phyloP scores from a whole-genome alignment of 495 filamentous ascomycete species.

The Tuber indicum region DNA sequence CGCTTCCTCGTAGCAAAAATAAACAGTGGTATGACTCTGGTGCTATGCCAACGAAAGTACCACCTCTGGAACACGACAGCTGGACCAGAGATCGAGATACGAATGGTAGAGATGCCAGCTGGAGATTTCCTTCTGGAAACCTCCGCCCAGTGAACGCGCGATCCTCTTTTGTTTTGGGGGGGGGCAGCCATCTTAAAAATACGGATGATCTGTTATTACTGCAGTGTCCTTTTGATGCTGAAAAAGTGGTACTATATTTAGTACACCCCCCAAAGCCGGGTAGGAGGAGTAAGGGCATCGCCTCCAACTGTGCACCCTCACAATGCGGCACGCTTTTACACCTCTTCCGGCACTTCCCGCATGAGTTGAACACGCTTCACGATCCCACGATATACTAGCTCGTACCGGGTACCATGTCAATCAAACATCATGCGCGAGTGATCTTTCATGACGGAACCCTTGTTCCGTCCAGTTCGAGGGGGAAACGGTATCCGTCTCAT shows the following conservation, averaged over 20 bases:
- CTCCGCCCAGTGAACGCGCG: neutral
- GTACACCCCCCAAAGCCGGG: neutral
- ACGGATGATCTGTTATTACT: neutral
- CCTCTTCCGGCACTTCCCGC: neutral
- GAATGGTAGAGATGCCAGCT: neutral
- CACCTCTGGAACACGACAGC: neutral
- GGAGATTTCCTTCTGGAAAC: neutral
- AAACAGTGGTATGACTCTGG: neutral
- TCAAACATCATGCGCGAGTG: neutral
- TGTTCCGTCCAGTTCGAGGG: neutral
- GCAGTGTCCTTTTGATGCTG: neutral
- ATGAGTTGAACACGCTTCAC: neutral
- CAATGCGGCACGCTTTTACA: neutral
- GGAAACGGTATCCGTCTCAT: neutral
- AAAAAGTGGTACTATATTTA: slow-evolving; percentile 3
- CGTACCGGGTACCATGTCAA: neutral
- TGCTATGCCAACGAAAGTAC: neutral
- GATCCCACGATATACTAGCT: neutral
- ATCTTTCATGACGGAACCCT: neutral
- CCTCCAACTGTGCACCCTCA: neutral
- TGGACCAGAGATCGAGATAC: neutral
- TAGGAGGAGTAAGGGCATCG: neutral
- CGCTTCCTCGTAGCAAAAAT: neutral
- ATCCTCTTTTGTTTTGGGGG: neutral
- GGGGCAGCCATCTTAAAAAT: neutral